These are phyloP conservation scores for Ganoderma lucidum DNA, from an alignment of 1,284 basidiomycete species.

Conservation along the genomic window DNA sequence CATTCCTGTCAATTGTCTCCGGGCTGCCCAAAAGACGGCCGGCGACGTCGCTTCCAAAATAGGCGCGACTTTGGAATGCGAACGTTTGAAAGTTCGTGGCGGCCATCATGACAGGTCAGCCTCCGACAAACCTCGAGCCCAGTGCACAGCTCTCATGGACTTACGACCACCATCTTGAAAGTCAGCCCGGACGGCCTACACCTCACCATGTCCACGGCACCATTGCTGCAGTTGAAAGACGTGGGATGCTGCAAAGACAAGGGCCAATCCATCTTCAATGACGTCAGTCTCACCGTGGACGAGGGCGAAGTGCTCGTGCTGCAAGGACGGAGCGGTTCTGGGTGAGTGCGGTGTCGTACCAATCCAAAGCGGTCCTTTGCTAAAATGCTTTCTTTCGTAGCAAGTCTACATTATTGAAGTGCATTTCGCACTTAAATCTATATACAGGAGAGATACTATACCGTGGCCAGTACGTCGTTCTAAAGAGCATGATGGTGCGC, in stretches of 20 bases:
- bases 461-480: constrained; percentile 63
- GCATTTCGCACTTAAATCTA: constrained; percentile 79
- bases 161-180: neutral
- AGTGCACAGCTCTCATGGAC: neutral
- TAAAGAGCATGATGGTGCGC: neutral
- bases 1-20: neutral
- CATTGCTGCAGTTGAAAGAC: constrained; percentile 53
- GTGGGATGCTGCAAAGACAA: constrained; percentile 53
- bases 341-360: constrained; percentile 46
- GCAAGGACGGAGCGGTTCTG: constrained; percentile 78
- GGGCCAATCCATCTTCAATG: constrained; percentile 58
- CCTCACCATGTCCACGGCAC: constrained; percentile 23
- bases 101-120: neutral
- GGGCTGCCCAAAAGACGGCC: neutral
- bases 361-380: neutral
- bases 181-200: neutral
- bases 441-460: constrained; percentile 74
- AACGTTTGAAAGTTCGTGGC: neutral
- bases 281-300: constrained; percentile 66
- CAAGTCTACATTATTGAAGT: constrained; percentile 86
- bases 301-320: constrained; percentile 79
- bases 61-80: neutral
- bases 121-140: neutral
- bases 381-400: constrained; percentile 41
- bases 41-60: constrained; percentile 2